Evolutionary conservation across 2,329 filamentous ascomycete species (phyloP).

Genomic region (Fusarium sp.): DNA sequence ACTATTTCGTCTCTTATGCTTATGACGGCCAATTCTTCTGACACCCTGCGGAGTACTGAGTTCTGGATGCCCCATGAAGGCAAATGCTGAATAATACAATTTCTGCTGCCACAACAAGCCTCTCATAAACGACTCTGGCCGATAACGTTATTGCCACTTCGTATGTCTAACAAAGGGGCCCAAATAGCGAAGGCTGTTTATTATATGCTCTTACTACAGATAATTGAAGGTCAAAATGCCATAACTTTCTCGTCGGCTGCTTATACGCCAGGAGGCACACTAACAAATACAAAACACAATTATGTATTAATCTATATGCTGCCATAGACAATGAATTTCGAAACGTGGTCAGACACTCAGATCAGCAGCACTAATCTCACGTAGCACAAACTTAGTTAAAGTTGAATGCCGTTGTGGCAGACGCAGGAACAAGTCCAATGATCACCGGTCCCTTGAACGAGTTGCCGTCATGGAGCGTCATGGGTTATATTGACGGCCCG

Average conservation of each 20-base stretch:
- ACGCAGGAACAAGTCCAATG: slow-evolving; percentile 27
- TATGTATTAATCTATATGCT: not conserved
- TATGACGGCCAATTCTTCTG: too few relatives aligned
- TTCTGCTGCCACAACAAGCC: not conserved
- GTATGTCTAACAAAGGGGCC: not conserved
- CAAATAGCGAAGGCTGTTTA: not conserved
- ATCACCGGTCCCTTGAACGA: not conserved
- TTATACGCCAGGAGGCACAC: not conserved
- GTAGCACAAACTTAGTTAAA: not conserved
- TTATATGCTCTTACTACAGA: not conserved
- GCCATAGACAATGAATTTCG: not conserved
- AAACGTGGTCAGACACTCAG: not conserved
- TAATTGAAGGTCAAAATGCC: not conserved
- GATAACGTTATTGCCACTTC: slow-evolving; percentile 13
- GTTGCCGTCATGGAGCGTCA: slow-evolving; percentile 6
- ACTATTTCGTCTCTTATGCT: too few relatives aligned
- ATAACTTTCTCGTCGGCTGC: not conserved
- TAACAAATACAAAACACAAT: not conserved
- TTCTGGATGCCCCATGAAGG: not conserved
- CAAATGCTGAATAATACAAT: slow-evolving; percentile 27
- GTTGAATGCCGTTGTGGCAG: slow-evolving; percentile 10
- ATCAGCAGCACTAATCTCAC: not conserved
- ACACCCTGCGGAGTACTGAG: too few relatives aligned
- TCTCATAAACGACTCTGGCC: not conserved
- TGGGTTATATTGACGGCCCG: slow-evolving; percentile 6